phyloP scores from a whole-genome alignment of 805 yeast genomes.

The Schwanniomyces pseudopolymorphus region DNA sequence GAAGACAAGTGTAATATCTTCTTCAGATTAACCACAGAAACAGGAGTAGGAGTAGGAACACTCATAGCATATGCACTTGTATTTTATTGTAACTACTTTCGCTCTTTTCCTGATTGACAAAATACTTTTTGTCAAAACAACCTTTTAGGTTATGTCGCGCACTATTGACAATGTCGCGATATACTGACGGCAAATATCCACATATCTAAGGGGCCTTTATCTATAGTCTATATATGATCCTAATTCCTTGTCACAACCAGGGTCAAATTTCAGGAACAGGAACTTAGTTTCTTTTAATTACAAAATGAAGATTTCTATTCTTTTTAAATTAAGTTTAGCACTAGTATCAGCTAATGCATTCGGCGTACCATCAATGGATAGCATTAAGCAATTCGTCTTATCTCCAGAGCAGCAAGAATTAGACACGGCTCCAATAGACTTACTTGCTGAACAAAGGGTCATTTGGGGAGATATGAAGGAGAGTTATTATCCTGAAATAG shows the following conservation, averaged over 20 bases:
- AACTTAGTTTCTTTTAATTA: neutral
- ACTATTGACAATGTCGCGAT: neutral
- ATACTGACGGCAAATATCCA: neutral
- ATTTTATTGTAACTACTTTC: neutral
- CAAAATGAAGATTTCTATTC: conserved; percentile 10
- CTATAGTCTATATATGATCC: neutral
- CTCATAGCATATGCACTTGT: neutral
- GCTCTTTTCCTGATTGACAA: neutral
- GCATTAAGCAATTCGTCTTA: conserved; percentile 4
- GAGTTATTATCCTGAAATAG: conserved; percentile 7
- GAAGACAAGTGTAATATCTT: conserved; percentile 6
- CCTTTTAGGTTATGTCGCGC: neutral
- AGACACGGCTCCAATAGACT: neutral
- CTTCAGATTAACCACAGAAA: conserved; percentile 6
- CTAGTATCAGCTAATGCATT: conserved; percentile 8
- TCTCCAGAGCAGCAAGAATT: conserved; percentile 1
- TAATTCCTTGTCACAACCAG: too few relatives aligned
- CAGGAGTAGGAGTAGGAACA: conserved; percentile 7
- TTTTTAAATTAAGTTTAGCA: conserved; percentile 9
- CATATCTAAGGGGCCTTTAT: neutral
- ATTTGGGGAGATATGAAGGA: conserved; percentile 5
- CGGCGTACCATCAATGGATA: conserved; percentile 1
- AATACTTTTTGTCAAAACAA: neutral
- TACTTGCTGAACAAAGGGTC: neutral
- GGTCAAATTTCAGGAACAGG: too few relatives aligned